These are phyloP conservation scores for Fermentozyma sake DNA, from an alignment of 1,139 yeast species.

Conservation along the genomic window DNA sequence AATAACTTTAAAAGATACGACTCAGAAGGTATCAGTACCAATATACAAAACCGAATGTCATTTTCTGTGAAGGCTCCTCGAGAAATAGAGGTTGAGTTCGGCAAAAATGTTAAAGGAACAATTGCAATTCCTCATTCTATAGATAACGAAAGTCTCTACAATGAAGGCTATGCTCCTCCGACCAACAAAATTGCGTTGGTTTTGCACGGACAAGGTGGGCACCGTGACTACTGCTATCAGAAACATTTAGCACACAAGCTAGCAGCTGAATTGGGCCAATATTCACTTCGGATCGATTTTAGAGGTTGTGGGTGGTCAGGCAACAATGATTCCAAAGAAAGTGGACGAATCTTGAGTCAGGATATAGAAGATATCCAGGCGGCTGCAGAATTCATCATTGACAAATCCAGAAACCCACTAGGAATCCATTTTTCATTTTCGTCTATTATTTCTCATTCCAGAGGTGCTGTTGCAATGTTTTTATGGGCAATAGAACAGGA, in stretches of 20 bases:
- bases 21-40: too few species aligned
- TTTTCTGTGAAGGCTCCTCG: slow-evolving; percentile 19
- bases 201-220: slow-evolving; percentile 81
- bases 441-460: slow-evolving; percentile 67
- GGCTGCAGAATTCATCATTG: slow-evolving; percentile 42
- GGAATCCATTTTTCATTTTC: slow-evolving; percentile 44
- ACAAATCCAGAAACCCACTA: slow-evolving; percentile 31
- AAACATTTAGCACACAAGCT: slow-evolving; percentile 56
- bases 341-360: slow-evolving; percentile 55
- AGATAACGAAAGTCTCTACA: slow-evolving; percentile 20
- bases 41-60: too few species aligned
- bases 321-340: slow-evolving; percentile 36
- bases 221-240: slow-evolving; percentile 76
- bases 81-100: slow-evolving; percentile 35
- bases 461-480: slow-evolving; percentile 79
- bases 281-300: slow-evolving; percentile 74
- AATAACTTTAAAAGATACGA: too few species aligned
- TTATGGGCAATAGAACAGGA: slow-evolving; percentile 58
- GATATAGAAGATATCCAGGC: slow-evolving; percentile 67
- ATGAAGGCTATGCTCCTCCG: slow-evolving; percentile 30
- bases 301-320: slow-evolving; percentile 81
- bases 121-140: slow-evolving; percentile 35
- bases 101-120: slow-evolving; percentile 35
- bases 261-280: slow-evolving; percentile 56
- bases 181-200: slow-evolving; percentile 38